phyloP scores from a whole-genome alignment of 164 flowering plant genomes.

The Chloranthus sessilifolius region DNA sequence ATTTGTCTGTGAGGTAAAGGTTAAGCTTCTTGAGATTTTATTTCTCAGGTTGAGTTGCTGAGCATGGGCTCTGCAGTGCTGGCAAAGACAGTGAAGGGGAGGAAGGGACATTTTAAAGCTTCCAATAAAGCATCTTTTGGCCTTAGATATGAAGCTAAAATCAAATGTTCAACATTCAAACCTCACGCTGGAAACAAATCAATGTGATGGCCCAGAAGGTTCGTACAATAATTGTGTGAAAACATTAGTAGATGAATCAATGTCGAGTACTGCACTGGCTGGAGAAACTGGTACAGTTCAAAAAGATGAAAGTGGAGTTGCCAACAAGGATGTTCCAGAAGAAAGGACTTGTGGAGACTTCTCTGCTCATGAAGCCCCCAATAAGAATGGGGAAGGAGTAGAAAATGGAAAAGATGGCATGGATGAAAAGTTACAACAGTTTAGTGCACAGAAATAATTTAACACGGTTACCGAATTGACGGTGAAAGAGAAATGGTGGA shows the following conservation, averaged over 20 bases:
- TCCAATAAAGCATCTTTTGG: slow-evolving; percentile 83
- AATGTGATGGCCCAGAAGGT: slow-evolving; percentile 13
- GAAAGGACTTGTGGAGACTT: slow-evolving; percentile 16
- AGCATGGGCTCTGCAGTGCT: slow-evolving; percentile 90
- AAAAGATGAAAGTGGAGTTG: slow-evolving; percentile 16
- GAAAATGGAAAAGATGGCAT: slow-evolving; percentile 20
- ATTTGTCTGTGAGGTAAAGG: background rate
- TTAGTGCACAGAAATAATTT: slow-evolving; percentile 17
- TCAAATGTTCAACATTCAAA: slow-evolving; percentile 37
- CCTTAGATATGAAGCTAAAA: slow-evolving; percentile 83
- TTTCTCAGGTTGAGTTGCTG: slow-evolving; percentile 76
- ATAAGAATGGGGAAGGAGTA: slow-evolving; percentile 19
- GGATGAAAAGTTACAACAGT: slow-evolving; percentile 16
- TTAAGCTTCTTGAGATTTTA: slow-evolving; percentile 6
- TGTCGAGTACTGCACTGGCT: slow-evolving; percentile 15
- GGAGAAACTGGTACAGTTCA: slow-evolving; percentile 18
- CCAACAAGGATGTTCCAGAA: slow-evolving; percentile 23
- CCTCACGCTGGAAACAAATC: slow-evolving; percentile 26
- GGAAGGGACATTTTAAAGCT: slow-evolving; percentile 86
- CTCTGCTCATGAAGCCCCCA: slow-evolving; percentile 21
- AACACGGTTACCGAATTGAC: slow-evolving; percentile 36
- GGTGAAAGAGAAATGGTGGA: slow-evolving; percentile 79
- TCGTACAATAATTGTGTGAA: slow-evolving; percentile 18
- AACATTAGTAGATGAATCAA: slow-evolving; percentile 19
- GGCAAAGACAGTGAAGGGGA: slow-evolving; percentile 67